Evolutionary conservation across 352 stramenopile species (phyloP).

Genomic region (Globisporangium apiculatum): DNA sequence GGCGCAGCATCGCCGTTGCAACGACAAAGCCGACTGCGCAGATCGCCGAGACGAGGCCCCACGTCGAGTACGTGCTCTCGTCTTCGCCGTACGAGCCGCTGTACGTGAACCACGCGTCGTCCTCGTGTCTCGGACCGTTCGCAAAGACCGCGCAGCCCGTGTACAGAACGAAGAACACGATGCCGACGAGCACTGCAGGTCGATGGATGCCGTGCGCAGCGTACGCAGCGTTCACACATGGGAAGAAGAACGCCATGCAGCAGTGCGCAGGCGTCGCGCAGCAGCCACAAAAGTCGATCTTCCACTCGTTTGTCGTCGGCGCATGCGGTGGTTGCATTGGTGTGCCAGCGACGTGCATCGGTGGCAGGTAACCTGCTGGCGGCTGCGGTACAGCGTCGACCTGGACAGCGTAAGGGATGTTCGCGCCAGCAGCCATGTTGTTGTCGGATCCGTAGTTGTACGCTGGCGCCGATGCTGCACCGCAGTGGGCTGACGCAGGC

Average conservation of each 20-base stretch:
- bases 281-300: conserved; percentile 18
- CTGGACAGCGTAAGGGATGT: conserved; percentile 8
- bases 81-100: conserved; percentile 12
- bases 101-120: conserved; percentile 1
- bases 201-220: conserved; percentile 4
- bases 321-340: neutral
- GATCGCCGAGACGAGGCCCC: neutral
- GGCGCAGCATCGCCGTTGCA: neutral
- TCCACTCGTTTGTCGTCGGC: conserved; percentile 6
- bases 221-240: conserved; percentile 17
- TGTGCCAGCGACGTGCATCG: neutral
- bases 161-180: conserved; percentile 6
- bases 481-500: neutral
- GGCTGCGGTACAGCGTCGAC: neutral
- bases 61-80: neutral
- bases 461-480: neutral
- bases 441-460: neutral
- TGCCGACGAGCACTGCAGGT: conserved; percentile 4
- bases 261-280: conserved; percentile 17
- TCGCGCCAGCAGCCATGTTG: neutral
- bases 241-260: conserved; percentile 17
- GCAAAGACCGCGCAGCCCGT: neutral
- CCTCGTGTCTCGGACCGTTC: neutral
- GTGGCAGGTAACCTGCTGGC: neutral
- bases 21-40: neutral